These are phyloP conservation scores for Amoeboaphelidium protococcarum DNA, from an alignment of 371 early-diverging fungal species.

Conservation along the genomic window DNA sequence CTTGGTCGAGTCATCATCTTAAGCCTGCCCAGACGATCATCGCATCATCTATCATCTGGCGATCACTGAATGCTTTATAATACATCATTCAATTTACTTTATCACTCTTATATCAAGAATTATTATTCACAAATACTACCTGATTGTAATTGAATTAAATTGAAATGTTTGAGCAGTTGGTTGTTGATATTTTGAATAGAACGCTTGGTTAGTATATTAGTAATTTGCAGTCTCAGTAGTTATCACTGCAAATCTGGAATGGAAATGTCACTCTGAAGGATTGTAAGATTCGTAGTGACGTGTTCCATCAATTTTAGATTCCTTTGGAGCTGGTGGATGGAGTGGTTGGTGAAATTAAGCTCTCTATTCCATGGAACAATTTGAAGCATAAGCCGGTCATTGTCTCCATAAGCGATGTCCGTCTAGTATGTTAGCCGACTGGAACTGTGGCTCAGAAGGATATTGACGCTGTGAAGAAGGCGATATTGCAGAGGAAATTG, in stretches of 20 bases:
- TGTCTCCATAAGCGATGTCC: conserved; percentile 61
- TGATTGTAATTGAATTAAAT: too few species aligned
- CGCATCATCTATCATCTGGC: too few species aligned
- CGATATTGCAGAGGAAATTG: conserved; percentile 43
- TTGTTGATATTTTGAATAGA: not conserved
- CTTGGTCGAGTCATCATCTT: too few species aligned
- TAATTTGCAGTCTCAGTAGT: not conserved
- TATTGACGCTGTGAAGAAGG: conserved; percentile 50
- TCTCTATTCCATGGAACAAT: conserved; percentile 89
- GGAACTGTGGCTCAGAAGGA: conserved; percentile 41
- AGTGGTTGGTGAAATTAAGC: conserved; percentile 63
- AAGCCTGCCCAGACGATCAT: too few species aligned
- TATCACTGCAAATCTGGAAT: conserved; percentile 7
- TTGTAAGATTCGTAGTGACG: conserved; percentile 58
- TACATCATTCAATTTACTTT: too few species aligned
- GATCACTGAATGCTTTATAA: too few species aligned
- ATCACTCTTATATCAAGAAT: too few species aligned
- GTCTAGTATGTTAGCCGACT: conserved; percentile 56
- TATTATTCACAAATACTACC: too few species aligned
- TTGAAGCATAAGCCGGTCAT: conserved; percentile 74
- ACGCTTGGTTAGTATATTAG: not conserved
- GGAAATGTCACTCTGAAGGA: conserved; percentile 86
- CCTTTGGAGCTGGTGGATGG: conserved; percentile 78
- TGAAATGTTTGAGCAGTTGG: not conserved
- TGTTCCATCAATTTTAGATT: conserved; percentile 70